These are phyloP conservation scores for Smallanthus sonchifolius DNA, from an alignment of 129 eudicot species.

Conservation along the genomic window DNA sequence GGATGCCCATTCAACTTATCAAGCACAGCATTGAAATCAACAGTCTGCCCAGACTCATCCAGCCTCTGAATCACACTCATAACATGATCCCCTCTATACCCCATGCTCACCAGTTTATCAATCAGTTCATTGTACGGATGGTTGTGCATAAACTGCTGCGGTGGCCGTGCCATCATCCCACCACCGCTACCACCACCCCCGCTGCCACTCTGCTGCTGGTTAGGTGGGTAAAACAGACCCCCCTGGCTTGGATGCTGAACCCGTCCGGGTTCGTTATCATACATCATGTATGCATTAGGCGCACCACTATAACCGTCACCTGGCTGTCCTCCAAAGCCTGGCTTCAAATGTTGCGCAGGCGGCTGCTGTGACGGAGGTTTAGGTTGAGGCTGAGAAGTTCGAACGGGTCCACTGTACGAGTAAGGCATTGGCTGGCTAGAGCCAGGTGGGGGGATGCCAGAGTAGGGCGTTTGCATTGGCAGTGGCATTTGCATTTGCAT, in stretches of 20 bases:
- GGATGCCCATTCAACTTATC: slow-evolving; percentile 80
- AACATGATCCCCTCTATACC: slow-evolving; percentile 80
- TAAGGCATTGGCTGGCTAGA: slow-evolving; percentile 48
- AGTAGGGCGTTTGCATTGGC: slow-evolving; percentile 62
- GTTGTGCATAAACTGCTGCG: slow-evolving; percentile 48
- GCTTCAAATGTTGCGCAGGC: slow-evolving; percentile 64
- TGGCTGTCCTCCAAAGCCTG: slow-evolving; percentile 46
- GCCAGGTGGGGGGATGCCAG: slow-evolving; percentile 47
- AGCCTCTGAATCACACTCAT: slow-evolving; percentile 77
- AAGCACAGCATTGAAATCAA: slow-evolving; percentile 82
- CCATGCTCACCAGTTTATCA: slow-evolving; percentile 87
- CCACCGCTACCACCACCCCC: slow-evolving; percentile 10
- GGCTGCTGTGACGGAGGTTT: slow-evolving; percentile 49
- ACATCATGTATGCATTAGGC: slow-evolving; percentile 56
- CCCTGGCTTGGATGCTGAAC: slow-evolving; percentile 50
- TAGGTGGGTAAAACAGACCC: slow-evolving; percentile 48
- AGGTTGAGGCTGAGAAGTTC: slow-evolving; percentile 54
- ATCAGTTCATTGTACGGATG: slow-evolving; percentile 77
- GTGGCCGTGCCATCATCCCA: slow-evolving; percentile 43
- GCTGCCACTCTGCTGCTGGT: slow-evolving; percentile 19
- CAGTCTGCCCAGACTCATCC: slow-evolving; percentile 79
- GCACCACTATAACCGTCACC: slow-evolving; percentile 59
- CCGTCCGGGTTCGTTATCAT: slow-evolving; percentile 61
- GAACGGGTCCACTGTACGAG: slow-evolving; percentile 50
- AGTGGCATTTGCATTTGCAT: slow-evolving; percentile 46